Evolutionary conservation across 345 rosid genomes (phyloP).

Genomic region (Ricinus communis): DNA sequence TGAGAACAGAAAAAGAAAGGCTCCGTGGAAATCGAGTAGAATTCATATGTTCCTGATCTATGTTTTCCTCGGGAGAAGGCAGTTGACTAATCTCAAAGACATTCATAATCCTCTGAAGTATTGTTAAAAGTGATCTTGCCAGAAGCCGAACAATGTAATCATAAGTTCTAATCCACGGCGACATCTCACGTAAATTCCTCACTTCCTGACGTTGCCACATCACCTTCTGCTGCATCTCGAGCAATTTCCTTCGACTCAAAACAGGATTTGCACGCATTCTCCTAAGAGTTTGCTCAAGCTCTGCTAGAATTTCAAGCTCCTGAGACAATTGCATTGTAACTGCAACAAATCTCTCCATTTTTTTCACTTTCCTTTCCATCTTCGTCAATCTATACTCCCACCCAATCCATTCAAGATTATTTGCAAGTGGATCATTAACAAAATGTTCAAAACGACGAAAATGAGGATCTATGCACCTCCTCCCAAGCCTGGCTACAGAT

Average conservation of each 20-base stretch:
- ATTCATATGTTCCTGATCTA: constrained; percentile 8
- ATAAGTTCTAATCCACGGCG: constrained; percentile 57
- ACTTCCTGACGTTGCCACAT: constrained; percentile 54
- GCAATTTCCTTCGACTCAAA: constrained; percentile 39
- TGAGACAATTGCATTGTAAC: constrained; percentile 48
- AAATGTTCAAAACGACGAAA: constrained; percentile 49
- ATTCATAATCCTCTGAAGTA: constrained; percentile 50
- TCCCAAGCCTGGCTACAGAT: constrained; percentile 50
- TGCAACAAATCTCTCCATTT: constrained; percentile 56
- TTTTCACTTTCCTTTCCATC: constrained; percentile 71
- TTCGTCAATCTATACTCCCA: constrained; percentile 56
- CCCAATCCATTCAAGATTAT: constrained; percentile 50
- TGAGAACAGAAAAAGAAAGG: constrained; percentile 35
- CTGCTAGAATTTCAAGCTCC: constrained; percentile 63
- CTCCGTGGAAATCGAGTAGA: constrained; percentile 28
- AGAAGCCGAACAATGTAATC: constrained; percentile 57
- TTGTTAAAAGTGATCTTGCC: constrained; percentile 53
- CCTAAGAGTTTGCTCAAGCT: constrained; percentile 60
- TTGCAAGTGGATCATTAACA: constrained; percentile 42
- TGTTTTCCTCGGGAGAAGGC: constrained; percentile 15
- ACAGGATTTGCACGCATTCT: constrained; percentile 48
- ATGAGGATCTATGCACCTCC: constrained; percentile 45
- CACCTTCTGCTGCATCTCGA: constrained; percentile 56
- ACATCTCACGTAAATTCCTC: constrained; percentile 50
- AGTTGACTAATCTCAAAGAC: constrained; percentile 30